Conservation (phyloP, 208 protist genomes). For the Trypanosoma melophagium region DNA sequence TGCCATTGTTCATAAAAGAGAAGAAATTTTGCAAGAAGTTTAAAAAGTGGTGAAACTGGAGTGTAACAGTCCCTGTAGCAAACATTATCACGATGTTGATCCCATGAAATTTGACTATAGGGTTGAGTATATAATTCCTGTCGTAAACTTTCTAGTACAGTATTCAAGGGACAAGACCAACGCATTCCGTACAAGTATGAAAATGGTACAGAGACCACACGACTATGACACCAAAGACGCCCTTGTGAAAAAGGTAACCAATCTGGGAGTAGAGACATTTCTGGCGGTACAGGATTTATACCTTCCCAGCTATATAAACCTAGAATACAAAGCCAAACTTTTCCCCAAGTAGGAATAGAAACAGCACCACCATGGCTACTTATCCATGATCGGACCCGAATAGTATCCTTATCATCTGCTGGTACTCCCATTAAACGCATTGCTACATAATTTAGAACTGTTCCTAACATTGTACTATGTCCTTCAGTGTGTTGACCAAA, state of each 20-base stretch:
- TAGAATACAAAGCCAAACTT: slow-evolving; percentile 94
- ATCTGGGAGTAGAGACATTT: slow-evolving; percentile 93
- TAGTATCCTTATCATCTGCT: slow-evolving; percentile 53
- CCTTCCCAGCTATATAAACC: slow-evolving; percentile 94
- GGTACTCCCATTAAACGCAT: slow-evolving; percentile 93
- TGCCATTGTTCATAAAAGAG: slow-evolving; percentile 81
- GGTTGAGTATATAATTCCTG: slow-evolving; percentile 88
- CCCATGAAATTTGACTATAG: slow-evolving; percentile 89
- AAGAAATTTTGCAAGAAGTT: slow-evolving; percentile 47
- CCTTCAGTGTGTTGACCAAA: slow-evolving; percentile 96
- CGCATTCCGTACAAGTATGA: slow-evolving; percentile 94
- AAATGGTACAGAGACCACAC: slow-evolving; percentile 96
- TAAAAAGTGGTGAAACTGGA: slow-evolving; percentile 80
- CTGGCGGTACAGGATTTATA: slow-evolving; percentile 91
- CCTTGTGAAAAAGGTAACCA: slow-evolving; percentile 91
- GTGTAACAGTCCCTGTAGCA: slow-evolving; percentile 90
- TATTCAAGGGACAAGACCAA: slow-evolving; percentile 49
- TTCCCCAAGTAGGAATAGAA: slow-evolving; percentile 95
- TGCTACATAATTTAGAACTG: slow-evolving; percentile 94
- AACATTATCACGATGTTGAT: slow-evolving; percentile 56
- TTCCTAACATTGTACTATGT: slow-evolving; percentile 96
- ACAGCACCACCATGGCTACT: slow-evolving; percentile 74
- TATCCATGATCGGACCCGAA: slow-evolving; percentile 83
- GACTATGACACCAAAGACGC: slow-evolving; percentile 95
- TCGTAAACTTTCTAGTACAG: slow-evolving; percentile 70